A percentile compares a stretch with the other conserved stretches of the same genome.
phyloP scores from a whole-genome alignment of 148 eudicot genomes.

The Diospyros lotus region DNA sequence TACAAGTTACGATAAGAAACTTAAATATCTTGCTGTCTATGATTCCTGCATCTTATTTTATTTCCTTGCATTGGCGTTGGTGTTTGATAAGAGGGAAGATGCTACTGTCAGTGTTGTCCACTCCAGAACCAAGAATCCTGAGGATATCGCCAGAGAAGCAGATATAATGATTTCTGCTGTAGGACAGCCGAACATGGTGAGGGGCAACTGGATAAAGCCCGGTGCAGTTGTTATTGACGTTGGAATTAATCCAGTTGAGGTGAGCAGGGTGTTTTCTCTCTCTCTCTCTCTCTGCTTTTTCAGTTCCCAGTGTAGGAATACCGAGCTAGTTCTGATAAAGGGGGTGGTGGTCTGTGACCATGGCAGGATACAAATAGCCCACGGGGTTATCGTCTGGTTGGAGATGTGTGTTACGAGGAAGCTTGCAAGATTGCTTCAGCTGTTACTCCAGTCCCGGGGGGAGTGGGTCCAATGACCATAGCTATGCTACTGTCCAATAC shows the following conservation, averaged over 20 bases:
- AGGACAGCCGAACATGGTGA: constrained; percentile 88
- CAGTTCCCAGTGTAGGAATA: no score
- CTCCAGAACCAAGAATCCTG: constrained; percentile 81
- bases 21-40: not conserved
- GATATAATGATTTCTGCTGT: constrained; percentile 85
- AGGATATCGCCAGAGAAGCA: constrained; percentile 75
- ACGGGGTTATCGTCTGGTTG: constrained; percentile 81
- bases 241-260: constrained; percentile 84
- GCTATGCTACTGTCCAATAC: constrained; percentile 92
- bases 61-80: not conserved
- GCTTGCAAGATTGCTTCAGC: constrained; percentile 79
- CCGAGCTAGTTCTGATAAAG: no score
- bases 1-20: not conserved
- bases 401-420: constrained; percentile 94
- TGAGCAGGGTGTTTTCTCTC: constrained; percentile 19
- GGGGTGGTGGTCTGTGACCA: not conserved
- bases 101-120: constrained; percentile 91
- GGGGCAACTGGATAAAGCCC: constrained; percentile 90
- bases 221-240: constrained; percentile 92
- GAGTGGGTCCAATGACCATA: constrained; percentile 90
- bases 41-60: not conserved
- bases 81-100: constrained; percentile 68
- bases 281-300: not conserved
- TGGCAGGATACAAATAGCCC: constrained; percentile 62
- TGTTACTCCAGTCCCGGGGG: constrained; percentile 84